Evolutionary conservation across 352 stramenopile genomes (phyloP).

Genomic region (Aphanomyces astaci): DNA sequence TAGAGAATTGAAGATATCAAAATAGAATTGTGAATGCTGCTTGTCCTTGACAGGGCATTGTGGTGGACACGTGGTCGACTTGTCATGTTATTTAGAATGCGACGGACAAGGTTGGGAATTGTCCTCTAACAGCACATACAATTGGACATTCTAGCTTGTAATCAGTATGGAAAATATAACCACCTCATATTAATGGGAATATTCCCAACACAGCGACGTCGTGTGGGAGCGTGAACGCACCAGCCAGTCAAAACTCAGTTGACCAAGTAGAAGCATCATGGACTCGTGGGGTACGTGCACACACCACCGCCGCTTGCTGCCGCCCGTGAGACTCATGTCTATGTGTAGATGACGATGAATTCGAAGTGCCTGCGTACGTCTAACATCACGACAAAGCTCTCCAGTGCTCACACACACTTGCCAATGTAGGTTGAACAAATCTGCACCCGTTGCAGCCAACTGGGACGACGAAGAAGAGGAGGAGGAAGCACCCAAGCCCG

Average conservation of each 20-base stretch:
- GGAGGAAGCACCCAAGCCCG: conserved; percentile 30
- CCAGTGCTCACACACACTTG: background rate
- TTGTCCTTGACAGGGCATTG: too few relatives aligned
- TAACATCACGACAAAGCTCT: background rate
- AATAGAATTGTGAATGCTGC: too few relatives aligned
- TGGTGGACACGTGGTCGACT: too few relatives aligned
- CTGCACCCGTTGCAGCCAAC: conserved; percentile 41
- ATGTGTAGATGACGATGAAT: conserved; percentile 68
- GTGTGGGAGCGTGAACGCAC: background rate
- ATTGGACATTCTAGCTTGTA: too few relatives aligned
- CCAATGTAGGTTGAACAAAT: conserved; percentile 22
- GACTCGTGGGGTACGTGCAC: conserved; percentile 63
- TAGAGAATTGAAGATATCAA: too few relatives aligned
- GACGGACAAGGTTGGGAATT: background rate
- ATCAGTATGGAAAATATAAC: too few relatives aligned
- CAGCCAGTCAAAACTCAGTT: conserved; percentile 16
- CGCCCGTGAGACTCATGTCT: background rate
- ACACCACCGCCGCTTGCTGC: background rate
- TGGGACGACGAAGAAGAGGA: conserved; percentile 80
- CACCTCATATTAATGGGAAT: too few relatives aligned
- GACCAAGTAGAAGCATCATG: conserved; percentile 29
- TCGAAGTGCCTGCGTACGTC: conserved; percentile 56
- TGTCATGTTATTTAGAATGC: too few relatives aligned
- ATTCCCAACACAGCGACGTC: background rate
- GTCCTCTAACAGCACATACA: background rate